phyloP scores from a whole-genome alignment of 164 flowering plant genomes.

The Sextonia rubra region DNA sequence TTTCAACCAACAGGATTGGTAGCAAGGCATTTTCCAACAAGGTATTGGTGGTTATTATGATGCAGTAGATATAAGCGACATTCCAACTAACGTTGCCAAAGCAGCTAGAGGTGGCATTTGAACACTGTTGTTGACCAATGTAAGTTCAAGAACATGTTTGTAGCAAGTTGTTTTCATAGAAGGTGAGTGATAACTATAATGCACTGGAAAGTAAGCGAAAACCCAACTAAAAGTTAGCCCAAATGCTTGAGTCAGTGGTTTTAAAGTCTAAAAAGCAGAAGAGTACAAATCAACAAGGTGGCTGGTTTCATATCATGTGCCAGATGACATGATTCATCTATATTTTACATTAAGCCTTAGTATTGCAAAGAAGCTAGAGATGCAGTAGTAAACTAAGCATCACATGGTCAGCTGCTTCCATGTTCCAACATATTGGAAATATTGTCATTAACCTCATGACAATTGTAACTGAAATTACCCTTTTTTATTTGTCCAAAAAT shows the following conservation, averaged over 20 bases:
- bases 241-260: slow-evolving; percentile 9
- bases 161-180: slow-evolving; percentile 14
- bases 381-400: slow-evolving; percentile 28
- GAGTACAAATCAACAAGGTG: slow-evolving; percentile 4
- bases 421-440: slow-evolving; percentile 22
- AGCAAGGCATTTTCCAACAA: too few relatives aligned
- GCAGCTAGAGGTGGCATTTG: too few relatives aligned
- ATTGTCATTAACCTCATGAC: neutral
- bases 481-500: too few relatives aligned
- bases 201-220: slow-evolving; percentile 19
- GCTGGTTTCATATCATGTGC: slow-evolving; percentile 33
- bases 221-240: slow-evolving; percentile 23
- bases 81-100: too few relatives aligned
- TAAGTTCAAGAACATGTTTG: neutral
- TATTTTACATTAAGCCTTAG: slow-evolving; percentile 13
- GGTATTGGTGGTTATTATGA: too few relatives aligned
- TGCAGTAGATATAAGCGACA: too few relatives aligned
- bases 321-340: slow-evolving; percentile 28
- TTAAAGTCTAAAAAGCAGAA: neutral
- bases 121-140: too few relatives aligned
- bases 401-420: slow-evolving; percentile 48
- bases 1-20: too few relatives aligned
- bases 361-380: slow-evolving; percentile 22
- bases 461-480: too few relatives aligned
- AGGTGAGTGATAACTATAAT: slow-evolving; percentile 9